Evolutionary conservation across 805 yeast species (phyloP), one percentile per base, ranked within the genome.

Genomic region (Kluyveromyces wickerhamii): DNA sequence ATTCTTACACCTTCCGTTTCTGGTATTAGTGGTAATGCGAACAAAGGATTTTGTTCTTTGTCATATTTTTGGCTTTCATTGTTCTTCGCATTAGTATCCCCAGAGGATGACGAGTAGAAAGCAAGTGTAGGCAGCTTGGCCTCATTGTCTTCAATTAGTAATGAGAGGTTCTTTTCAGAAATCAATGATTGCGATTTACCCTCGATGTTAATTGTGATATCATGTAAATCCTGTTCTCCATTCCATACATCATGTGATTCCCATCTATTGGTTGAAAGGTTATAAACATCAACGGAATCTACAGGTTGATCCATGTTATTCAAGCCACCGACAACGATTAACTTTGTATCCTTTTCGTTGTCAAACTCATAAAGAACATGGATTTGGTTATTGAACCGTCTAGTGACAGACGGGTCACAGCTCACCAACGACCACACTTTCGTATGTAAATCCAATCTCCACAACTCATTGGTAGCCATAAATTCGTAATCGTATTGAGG

Each of bases 391-490:
- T 71, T 69, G 48, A 59, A 79, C 36, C 87, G 60, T 12, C 56
- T 53, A 4, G 63, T 47, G 7, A 60, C 48, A 7, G 57, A 57
- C 3, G 65, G 54, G 19, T 46, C 49, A n/a, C 56, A 56, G 16
- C 69, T 70, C 3, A 79, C 48, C 31, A 74, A 64, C 1, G 50
- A 49, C 89, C 92, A 82, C 8, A 53, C 52, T 34, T 62, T 64
- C 3, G 69, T 58, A 24, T 63, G 66, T 26, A 77, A 52, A 50
- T 77, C 71, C 44, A 78, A 74, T 45, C 69, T 69, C 89, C 92
- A 83, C 17, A 79, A 54, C 45, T 83, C 92, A 45, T 77, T 77
- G 5, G 69, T 52, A 0, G 83, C 73, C 9, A 54, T 49, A 11
- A 69, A 42, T 31, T 62, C 64, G 32, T 62, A 54, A 5, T 48